Conservation (phyloP, 495 filamentous ascomycete genomes). For the Rostrohypoxylon terebratum region DNA sequence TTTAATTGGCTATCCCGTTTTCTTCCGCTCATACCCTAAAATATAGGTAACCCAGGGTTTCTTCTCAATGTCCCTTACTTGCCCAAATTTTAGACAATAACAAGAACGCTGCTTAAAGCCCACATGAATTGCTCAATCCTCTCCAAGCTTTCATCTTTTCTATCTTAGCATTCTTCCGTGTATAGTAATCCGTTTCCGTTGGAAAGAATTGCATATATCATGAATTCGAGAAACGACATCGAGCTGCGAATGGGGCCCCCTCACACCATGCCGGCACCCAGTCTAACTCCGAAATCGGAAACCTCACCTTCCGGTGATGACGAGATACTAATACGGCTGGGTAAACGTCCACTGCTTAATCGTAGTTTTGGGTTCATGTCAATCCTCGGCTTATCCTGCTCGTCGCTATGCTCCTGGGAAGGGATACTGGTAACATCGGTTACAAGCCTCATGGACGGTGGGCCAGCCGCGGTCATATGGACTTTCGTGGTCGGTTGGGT, state of each 20-base stretch:
- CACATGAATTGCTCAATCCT: no score
- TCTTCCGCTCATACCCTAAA: neutral
- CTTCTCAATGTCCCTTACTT: neutral
- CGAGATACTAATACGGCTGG: neutral
- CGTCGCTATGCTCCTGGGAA: neutral
- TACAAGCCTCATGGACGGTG: neutral
- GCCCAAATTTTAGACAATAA: neutral
- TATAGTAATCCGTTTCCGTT: no score
- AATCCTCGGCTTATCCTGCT: neutral
- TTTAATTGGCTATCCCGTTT: neutral
- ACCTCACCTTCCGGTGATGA: neutral
- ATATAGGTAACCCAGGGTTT: neutral
- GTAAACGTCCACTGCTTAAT: constrained; percentile 7
- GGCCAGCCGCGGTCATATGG: neutral
- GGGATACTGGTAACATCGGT: neutral
- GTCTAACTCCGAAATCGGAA: neutral
- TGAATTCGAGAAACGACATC: neutral
- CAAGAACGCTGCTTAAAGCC: no score
- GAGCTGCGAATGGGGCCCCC: neutral
- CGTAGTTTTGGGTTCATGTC: neutral
- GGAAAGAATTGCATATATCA: no score
- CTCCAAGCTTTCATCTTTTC: no score
- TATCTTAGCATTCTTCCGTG: no score
- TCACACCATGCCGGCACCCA: neutral
- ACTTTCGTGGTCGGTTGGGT: no score